Evolutionary conservation across 2,329 filamentous ascomycete genomes (phyloP), one percentile per base, ranked within the genome.

Genomic region (Bisporella sp.): DNA sequence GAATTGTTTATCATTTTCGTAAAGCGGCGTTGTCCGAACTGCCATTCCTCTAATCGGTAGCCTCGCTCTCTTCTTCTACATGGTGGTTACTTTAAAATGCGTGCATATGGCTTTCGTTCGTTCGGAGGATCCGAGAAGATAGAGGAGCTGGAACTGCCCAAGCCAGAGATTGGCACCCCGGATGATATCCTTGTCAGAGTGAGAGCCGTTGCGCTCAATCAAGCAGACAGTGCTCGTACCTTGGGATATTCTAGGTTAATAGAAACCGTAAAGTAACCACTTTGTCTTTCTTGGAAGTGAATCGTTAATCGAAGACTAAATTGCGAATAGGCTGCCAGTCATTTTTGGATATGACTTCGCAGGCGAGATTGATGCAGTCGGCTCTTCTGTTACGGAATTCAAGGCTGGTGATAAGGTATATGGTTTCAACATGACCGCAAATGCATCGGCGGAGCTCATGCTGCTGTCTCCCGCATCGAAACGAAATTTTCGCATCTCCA

Each of bases 371-470:
- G 56, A 60, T 0, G 66, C 66, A 3, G 53, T 68, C 12, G 71
- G 71, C 5, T 44, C 53, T 5, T 56, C 48, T 1, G 69, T 70
- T 1, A 64, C 55, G 1, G 55, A 57, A 2, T 61, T 72, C 55
- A 69, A 70, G 47, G 55, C 64, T 6, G 69, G 70, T 2, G 69
- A 71, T 54, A 62, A 64, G 30, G 68, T 73, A 9, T 72, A 68
- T 51, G 71, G 5, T 64, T 66, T 29, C 62, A 66, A 40, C 39
- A 52, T 5, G 49, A 58, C 56, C 60, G 64, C 48, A 69, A 68
- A 58, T 62, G 59, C 1, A 44, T 64, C n/a, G 59, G 59, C 13
- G 48, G 62, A 45, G 51, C 48, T 11, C 50, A 63, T 29, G 54
- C 60, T 2, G 54, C 62, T 3, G 65, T 66, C 29, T 40, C 56